Base-by-base conservation (phyloP, 768 basidiomycete genomes). In the Multifurca ochricompacta region DNA sequence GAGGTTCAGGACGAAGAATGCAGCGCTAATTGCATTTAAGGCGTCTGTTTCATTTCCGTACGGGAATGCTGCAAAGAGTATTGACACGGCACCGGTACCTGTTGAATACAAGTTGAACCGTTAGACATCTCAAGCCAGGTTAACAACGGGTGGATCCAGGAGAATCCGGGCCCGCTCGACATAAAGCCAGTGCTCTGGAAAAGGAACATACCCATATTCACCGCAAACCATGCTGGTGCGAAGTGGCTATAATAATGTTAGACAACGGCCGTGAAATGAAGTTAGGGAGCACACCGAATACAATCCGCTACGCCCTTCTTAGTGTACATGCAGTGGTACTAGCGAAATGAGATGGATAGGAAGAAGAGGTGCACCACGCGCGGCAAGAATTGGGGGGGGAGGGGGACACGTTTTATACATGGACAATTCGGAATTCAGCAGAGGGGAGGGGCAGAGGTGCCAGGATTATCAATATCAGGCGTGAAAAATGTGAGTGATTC, bases 1-100 rank as follows among this genome's bases (percentile, higher is more conserved):
- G n/a, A 44, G 69, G 63, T 83, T 80, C 54, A 85, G 66, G 64
- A 82, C 73, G 68, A 83, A 83, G 62, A 85, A 72, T 4, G 73
- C 66, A 30, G 79, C 69, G 27, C 74, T 70, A 42, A 79, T 60
- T 10, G 66, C 65, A 45, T 68, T 67, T 59, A 80, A 72, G n/a
- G 70, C 59, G 10, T 59, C 54, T 4, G 75, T 72, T 30, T 68
- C 65, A 32, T 62, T 63, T 3, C 72, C 77, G 61, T 83, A 85
- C 0, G 82, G 84, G 62, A 81, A 82, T 9, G 63, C 71, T 35
- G 74, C 69, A 62, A 83, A 78, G 31, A 86, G 72, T 34, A 75
- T 73, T 56, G 79, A 78, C 13, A 84, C 68, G 0, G 74, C 69
- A 3, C 79, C 79, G 0, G 78, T 80, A 6, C 79, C 74, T 61